Evolutionary conservation across 257 asterid genomes (phyloP).

Genomic region (Thymus quinquecostatus): DNA sequence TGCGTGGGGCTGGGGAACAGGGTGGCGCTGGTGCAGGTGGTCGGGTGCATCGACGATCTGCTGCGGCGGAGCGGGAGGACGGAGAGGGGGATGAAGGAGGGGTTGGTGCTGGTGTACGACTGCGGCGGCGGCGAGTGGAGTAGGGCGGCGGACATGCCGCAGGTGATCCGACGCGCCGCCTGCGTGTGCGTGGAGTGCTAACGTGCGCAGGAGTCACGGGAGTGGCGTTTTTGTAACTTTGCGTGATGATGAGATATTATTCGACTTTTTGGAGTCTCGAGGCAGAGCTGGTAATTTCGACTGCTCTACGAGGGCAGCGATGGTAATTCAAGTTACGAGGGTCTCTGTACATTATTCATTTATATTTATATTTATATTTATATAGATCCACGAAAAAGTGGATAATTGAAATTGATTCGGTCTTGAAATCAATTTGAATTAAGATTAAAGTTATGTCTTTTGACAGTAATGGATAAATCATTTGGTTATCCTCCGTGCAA

Average conservation of each 20-base stretch:
- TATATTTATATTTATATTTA: neutral
- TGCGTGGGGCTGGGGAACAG: conserved; percentile 68
- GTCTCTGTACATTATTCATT: neutral
- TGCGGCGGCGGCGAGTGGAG: conserved; percentile 68
- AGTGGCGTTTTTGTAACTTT: conserved; percentile 20
- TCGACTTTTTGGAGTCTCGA: conserved; percentile 41
- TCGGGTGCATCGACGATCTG: conserved; percentile 76
- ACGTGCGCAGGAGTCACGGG: conserved; percentile 38
- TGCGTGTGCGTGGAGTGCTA: conserved; percentile 82
- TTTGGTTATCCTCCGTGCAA: no score
- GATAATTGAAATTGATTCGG: neutral
- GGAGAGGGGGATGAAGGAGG: conserved; percentile 72
- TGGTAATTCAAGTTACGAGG: neutral
- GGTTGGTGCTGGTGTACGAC: conserved; percentile 72
- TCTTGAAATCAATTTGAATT: neutral
- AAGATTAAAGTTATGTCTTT: no score
- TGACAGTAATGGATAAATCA: no score
- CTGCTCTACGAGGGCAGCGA: conserved; percentile 12
- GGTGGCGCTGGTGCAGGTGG: conserved; percentile 79
- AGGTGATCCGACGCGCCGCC: conserved; percentile 84
- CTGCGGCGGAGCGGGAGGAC: conserved; percentile 67
- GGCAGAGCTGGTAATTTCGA: conserved; percentile 27
- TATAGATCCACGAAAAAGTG: neutral
- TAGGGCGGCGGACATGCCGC: conserved; percentile 76
- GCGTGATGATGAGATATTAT: conserved; percentile 27